Base-by-base conservation (phyloP, 2,329 filamentous ascomycete genomes). In the Stachybotrys chlorohalonatus region DNA sequence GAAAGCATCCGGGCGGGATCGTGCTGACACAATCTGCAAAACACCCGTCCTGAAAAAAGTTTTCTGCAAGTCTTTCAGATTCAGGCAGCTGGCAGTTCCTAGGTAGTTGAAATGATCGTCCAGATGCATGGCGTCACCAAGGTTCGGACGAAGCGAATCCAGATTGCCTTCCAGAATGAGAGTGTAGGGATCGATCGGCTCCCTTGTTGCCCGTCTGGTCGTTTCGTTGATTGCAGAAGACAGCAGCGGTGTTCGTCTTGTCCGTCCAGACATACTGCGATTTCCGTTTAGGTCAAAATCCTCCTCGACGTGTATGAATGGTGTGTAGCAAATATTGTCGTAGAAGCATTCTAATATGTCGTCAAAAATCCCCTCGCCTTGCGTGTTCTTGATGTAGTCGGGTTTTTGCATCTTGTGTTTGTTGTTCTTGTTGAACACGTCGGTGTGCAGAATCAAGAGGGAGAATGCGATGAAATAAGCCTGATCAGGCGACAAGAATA, bases 381-480 rank as follows among this genome's bases (percentile, higher is more conserved):
- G 85, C 0, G 92, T 95, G 68, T 97, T 97, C 71, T 95, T 96
- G 62, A 97, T 80, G 70, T 99, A 99, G 65, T 97, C 94, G 1
- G 81, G 75, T 67, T 95, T 95, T 66, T 95, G 91, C 94, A 99
- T 99, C 72, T 99, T 99, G 70, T 94, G 83, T 74, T 97, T 97
- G 75, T 97, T 97, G 75, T 97, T 99, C 73, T 95, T 96, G 77
- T 99, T 99, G 82, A 97, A 97, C n/a, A 95, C 90, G 67, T 99
- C 94, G 0, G 94, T 97, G 64, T 99, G 94, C 39, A 99, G 77
- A 62, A 99, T 96, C 56, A 99, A 82, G 55, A 99, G 84, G 2
- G 93, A 97, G 67, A 99, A 99, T 15, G 93, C 91, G 59, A 97
- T 93, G 64, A 97, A 96, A 69, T 97, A 96, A n/a, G 94, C 92